phyloP scores from a whole-genome alignment of 2,329 filamentous ascomycete species.

The Calonectria montana region DNA sequence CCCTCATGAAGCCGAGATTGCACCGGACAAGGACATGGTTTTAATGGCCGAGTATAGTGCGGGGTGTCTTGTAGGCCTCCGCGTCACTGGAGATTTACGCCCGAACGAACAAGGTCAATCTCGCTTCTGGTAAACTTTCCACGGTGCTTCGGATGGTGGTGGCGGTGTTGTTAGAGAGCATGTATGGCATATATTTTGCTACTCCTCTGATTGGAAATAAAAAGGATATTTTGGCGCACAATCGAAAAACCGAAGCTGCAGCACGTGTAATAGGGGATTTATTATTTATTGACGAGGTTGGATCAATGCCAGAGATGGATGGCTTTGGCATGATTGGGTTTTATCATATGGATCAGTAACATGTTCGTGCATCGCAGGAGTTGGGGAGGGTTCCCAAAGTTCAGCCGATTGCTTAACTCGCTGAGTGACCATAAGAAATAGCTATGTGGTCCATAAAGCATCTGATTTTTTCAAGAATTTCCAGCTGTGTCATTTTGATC shows the following conservation, averaged over 20 bases:
- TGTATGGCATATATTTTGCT: conserved; percentile 29
- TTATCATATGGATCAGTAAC: too few relatives aligned
- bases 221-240: conserved; percentile 28
- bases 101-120: conserved; percentile 32
- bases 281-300: background rate
- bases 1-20: conserved; percentile 18
- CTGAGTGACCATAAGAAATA: too few relatives aligned
- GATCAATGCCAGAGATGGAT: too few relatives aligned
- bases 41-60: conserved; percentile 25
- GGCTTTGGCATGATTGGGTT: too few relatives aligned
- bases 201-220: conserved; percentile 34
- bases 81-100: conserved; percentile 20
- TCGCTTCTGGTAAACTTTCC: conserved; percentile 23
- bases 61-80: conserved; percentile 14
- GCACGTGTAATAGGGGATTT: background rate
- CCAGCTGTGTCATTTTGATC: too few relatives aligned
- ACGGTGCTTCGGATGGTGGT: conserved; percentile 25
- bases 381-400: too few relatives aligned
- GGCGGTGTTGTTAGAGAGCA: conserved; percentile 29
- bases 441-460: too few relatives aligned
- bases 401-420: too few relatives aligned
- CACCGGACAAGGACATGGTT: conserved; percentile 12
- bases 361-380: too few relatives aligned
- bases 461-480: too few relatives aligned
- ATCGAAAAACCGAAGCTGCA: conserved; percentile 5